A percentile compares a stretch with the other conserved stretches of the same genome.
These are phyloP conservation scores for Chalciporus pseudorubinellus DNA, from an alignment of 768 basidiomycete species.

Conservation along the genomic window DNA sequence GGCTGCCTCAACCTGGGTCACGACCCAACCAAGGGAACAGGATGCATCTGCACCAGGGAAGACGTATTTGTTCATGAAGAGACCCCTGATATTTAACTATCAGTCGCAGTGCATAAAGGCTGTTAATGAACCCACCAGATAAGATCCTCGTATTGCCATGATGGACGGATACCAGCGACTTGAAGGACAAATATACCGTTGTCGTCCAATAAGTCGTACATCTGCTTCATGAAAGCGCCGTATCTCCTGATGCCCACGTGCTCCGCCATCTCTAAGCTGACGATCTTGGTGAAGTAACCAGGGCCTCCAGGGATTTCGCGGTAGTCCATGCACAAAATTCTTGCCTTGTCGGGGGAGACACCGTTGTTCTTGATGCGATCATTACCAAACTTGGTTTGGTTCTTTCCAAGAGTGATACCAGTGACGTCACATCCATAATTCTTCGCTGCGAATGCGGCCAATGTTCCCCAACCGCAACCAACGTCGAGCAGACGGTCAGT, in stretches of 20 bases:
- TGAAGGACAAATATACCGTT: slow-evolving; percentile 94
- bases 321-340: slow-evolving; percentile 92
- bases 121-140: slow-evolving; percentile 60
- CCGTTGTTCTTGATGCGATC: slow-evolving; percentile 82
- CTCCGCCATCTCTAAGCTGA: slow-evolving; percentile 98
- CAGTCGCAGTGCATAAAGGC: neutral
- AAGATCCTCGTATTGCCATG: slow-evolving; percentile 99
- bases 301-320: slow-evolving; percentile 79
- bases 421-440: slow-evolving; percentile 97
- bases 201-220: slow-evolving; percentile 92
- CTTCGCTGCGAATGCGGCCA: slow-evolving; percentile 92
- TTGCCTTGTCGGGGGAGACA: slow-evolving; percentile 65
- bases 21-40: slow-evolving; percentile 93
- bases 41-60: slow-evolving; percentile 99
- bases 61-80: slow-evolving; percentile 98
- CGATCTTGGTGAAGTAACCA: slow-evolving; percentile 89
- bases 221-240: slow-evolving; percentile 80
- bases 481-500: slow-evolving; percentile 81
- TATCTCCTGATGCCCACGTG: slow-evolving; percentile 97
- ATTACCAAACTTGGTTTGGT: slow-evolving; percentile 92
- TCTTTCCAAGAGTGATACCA: slow-evolving; percentile 87
- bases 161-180: slow-evolving; percentile 92
- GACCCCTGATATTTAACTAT: slow-evolving; percentile 53
- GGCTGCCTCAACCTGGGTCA: slow-evolving; percentile 80
- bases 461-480: slow-evolving; percentile 96